phyloP scores from a whole-genome alignment of 371 early-diverging fungal species.

The Saksenaea oblongispora region DNA sequence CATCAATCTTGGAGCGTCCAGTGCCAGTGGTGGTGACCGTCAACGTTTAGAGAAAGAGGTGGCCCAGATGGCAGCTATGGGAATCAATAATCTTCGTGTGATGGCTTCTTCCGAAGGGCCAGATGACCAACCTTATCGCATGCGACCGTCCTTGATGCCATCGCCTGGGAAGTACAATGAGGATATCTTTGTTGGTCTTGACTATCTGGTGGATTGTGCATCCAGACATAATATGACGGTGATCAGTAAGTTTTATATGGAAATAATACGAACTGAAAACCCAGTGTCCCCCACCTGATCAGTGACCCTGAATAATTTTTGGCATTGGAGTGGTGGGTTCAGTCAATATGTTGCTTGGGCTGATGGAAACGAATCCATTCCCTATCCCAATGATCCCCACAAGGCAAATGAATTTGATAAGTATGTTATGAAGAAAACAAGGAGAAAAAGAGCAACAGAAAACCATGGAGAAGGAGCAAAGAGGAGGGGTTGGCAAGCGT shows the following conservation, averaged over 20 bases:
- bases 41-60: constrained; percentile 54
- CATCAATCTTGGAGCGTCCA: constrained; percentile 60
- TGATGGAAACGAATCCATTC: constrained; percentile 32
- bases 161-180: constrained; percentile 57
- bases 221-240: constrained; percentile 54
- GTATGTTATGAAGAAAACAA: constrained; percentile 2
- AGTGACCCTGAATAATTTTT: constrained; percentile 57
- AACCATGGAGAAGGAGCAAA: background rate
- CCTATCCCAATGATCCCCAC: constrained; percentile 42
- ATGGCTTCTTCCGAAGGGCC: constrained; percentile 71
- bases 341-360: constrained; percentile 61
- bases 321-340: constrained; percentile 72
- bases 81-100: constrained; percentile 65
- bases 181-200: constrained; percentile 50
- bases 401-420: constrained; percentile 23
- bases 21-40: constrained; percentile 47
- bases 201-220: constrained; percentile 53
- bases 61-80: constrained; percentile 39
- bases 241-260: constrained; percentile 29
- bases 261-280: background rate
- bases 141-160: constrained; percentile 62
- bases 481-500: background rate
- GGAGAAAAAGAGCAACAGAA: too few relatives aligned
- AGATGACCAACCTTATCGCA: constrained; percentile 59
- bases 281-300: background rate